Conservation (phyloP, 1,284 basidiomycete species). For the Xerocomus alliaceus region DNA sequence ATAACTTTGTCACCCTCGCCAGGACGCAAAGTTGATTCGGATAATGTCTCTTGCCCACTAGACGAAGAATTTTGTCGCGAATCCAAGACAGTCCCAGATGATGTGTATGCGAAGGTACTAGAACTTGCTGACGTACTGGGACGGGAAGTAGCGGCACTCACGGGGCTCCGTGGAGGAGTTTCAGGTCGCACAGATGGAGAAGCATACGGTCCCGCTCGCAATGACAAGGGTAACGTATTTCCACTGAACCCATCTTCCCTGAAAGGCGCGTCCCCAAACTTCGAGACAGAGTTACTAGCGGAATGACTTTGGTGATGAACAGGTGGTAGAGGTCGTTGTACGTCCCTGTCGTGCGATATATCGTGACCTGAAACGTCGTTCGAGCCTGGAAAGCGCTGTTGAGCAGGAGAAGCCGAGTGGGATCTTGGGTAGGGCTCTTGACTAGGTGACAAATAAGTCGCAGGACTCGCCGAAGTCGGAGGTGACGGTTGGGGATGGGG, state of each 20-base stretch:
- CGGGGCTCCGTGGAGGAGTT: slow-evolving; percentile 64
- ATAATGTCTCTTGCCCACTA: slow-evolving; percentile 43
- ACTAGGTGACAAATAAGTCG: slow-evolving; percentile 36
- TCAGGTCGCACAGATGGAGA: slow-evolving; percentile 34
- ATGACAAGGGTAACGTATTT: slow-evolving; percentile 31
- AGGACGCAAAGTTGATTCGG: slow-evolving; percentile 41
- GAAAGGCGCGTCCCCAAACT: slow-evolving; percentile 41
- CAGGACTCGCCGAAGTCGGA: slow-evolving; percentile 42
- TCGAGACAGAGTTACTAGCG: slow-evolving; percentile 34
- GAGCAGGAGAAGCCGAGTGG: slow-evolving; percentile 61
- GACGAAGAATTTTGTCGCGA: slow-evolving; percentile 37
- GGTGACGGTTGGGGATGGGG: slow-evolving; percentile 43
- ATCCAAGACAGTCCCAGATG: slow-evolving; percentile 34
- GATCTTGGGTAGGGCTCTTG: slow-evolving; percentile 65
- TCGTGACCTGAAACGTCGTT: slow-evolving; percentile 33
- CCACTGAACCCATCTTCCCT: slow-evolving; percentile 39
- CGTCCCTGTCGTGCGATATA: slow-evolving; percentile 36
- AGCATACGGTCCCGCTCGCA: slow-evolving; percentile 39
- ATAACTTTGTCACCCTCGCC: slow-evolving; percentile 41
- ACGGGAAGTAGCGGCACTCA: slow-evolving; percentile 55
- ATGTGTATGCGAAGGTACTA: slow-evolving; percentile 28
- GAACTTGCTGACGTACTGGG: slow-evolving; percentile 39
- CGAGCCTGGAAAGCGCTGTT: slow-evolving; percentile 38
- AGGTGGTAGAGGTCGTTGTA: slow-evolving; percentile 36
- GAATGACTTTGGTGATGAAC: slow-evolving; percentile 40